Evolutionary conservation across 2,329 filamentous ascomycete genomes (phyloP).

Genomic region (Colletotrichum cuscutae): DNA sequence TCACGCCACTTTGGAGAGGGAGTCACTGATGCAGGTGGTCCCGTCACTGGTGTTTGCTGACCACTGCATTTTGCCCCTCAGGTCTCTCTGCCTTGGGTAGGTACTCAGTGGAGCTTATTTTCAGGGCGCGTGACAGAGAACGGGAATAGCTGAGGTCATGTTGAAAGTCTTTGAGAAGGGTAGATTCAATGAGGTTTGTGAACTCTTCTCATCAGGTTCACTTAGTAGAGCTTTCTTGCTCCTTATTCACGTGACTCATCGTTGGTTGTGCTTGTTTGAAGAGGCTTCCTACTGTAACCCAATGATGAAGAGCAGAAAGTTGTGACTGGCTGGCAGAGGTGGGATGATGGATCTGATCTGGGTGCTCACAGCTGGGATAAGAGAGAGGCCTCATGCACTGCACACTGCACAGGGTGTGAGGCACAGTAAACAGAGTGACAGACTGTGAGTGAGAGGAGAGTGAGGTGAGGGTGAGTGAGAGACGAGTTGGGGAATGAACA

Average conservation of each 20-base stretch:
- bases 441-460: not conserved
- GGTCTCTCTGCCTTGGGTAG: not conserved
- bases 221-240: not conserved
- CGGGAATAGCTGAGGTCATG: not conserved
- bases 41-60: not conserved
- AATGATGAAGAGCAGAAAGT: not conserved
- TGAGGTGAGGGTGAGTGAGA: not conserved
- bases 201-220: not conserved
- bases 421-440: not conserved
- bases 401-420: not conserved
- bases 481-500: not conserved
- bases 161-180: not conserved
- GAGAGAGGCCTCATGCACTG: not conserved
- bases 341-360: not conserved
- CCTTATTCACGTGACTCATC: not conserved
- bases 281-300: not conserved
- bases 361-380: not conserved
- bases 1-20: conserved; percentile 17
- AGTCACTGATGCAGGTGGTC: conserved; percentile 18
- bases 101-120: not conserved
- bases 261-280: not conserved
- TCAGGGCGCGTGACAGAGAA: not conserved
- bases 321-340: not conserved
- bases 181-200: not conserved
- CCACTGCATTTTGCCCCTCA: not conserved